Conservation (phyloP, 2,329 filamentous ascomycete species). For the Xylariaceae sp. region DNA sequence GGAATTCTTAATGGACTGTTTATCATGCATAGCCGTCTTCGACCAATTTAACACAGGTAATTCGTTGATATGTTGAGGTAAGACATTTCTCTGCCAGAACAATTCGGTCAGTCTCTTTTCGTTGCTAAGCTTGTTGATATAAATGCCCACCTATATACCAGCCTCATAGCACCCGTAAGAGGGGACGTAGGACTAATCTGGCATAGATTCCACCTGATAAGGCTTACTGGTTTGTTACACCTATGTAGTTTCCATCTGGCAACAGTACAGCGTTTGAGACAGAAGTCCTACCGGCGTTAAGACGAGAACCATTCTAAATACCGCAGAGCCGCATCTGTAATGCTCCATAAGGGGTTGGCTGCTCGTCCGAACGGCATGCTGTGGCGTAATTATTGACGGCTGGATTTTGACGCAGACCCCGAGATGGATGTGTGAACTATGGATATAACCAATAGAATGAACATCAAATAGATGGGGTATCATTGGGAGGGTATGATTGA, state of each 20-base stretch:
- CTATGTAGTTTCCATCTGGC: too few relatives aligned
- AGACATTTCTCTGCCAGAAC: too few relatives aligned
- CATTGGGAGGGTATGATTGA: too few relatives aligned
- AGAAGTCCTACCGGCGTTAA: not conserved
- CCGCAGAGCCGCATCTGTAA: constrained; percentile 3
- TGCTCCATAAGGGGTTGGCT: not conserved
- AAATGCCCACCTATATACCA: too few relatives aligned
- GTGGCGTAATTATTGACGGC: constrained; percentile 1
- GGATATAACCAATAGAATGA: too few relatives aligned
- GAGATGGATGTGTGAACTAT: not conserved
- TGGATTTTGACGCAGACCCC: not conserved
- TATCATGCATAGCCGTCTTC: not conserved
- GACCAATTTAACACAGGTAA: not conserved
- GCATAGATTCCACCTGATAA: not conserved
- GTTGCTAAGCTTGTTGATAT: too few relatives aligned
- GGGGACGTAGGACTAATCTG: too few relatives aligned
- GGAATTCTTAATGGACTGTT: not conserved
- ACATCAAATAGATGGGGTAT: too few relatives aligned
- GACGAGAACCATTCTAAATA: not conserved
- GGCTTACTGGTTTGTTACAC: not conserved
- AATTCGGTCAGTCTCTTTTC: too few relatives aligned
- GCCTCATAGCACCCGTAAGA: too few relatives aligned
- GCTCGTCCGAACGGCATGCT: not conserved
- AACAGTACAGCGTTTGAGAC: too few relatives aligned
- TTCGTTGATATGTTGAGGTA: too few relatives aligned